Percentiles rank a stretch among this genome's conserved stretches.
phyloP scores from a whole-genome alignment of 2,329 filamentous ascomycete genomes.

The Fusarium paranaense region DNA sequence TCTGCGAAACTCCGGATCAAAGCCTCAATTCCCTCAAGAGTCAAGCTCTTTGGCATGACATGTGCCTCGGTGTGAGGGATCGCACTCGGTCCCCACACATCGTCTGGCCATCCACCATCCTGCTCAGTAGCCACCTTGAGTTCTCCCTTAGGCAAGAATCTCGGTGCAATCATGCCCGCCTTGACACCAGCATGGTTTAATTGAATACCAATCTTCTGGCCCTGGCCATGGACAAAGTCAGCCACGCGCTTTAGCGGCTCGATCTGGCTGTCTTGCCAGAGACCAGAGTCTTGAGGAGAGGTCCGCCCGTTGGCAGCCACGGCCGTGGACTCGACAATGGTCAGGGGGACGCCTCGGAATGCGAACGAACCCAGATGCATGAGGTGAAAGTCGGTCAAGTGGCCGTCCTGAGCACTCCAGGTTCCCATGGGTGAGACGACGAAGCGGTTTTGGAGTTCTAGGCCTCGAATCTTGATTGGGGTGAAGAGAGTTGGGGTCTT shows the following conservation, averaged over 20 bases:
- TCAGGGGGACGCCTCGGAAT: conserved; percentile 77
- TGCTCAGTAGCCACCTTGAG: not conserved
- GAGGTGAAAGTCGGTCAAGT: conserved; percentile 83
- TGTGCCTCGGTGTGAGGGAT: not conserved
- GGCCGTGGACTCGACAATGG: conserved; percentile 81
- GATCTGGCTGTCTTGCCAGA: conserved; percentile 88
- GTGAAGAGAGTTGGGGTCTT: conserved; percentile 62
- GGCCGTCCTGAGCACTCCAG: conserved; percentile 68
- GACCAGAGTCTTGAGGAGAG: conserved; percentile 79
- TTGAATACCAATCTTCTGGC: conserved; percentile 81
- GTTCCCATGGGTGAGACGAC: conserved; percentile 70
- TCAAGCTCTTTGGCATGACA: not conserved
- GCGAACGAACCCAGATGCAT: conserved; percentile 84
- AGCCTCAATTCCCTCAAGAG: not conserved
- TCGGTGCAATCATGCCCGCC: conserved; percentile 53
- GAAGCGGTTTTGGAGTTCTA: conserved; percentile 66
- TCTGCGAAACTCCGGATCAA: not conserved
- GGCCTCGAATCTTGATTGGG: conserved; percentile 63
- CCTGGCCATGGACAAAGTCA: conserved; percentile 83
- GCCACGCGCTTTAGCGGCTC: conserved; percentile 74
- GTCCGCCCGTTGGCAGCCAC: conserved; percentile 83
- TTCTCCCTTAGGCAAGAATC: not conserved
- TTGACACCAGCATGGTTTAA: conserved; percentile 82
- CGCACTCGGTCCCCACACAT: not conserved
- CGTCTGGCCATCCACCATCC: not conserved